Evolutionary conservation across 2,329 filamentous ascomycete genomes (phyloP), one percentile per base, ranked within the genome.

Genomic region (Pseudocercospora ulei): DNA sequence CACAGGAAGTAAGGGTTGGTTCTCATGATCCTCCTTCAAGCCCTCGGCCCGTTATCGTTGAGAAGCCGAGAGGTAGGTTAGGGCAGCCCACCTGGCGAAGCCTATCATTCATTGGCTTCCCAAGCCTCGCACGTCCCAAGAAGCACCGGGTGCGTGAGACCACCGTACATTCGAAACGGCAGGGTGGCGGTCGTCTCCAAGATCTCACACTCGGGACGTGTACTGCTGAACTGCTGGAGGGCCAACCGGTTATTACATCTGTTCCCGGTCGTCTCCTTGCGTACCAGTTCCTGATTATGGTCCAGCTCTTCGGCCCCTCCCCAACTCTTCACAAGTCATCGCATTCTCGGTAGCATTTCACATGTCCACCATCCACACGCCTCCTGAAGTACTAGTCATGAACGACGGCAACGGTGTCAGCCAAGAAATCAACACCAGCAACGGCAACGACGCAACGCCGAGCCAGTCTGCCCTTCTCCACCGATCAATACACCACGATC

Each of bases 401-500:
- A 53, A 55, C 38, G 49, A 56, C 28, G 48, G 51, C 20, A 52
- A 53, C 18, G 30, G 48, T 12, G 39, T 53, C 18, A 20, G 34
- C 25, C 16, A 36, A 25, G 37, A 39, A 28, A 24, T 34, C 22
- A 38, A 41, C 17, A 33, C 25, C 3, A 33, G 12, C 7, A 11
- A 37, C 22, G 33, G 37, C 7, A 14, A 16, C 8, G 33, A 38
- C 11, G 20, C 31, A 19, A 40, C 44, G 16, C 4, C 23, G 17
- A 37, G 14, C 38, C 46, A 37, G 19, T 49, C 49, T 17, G 39
- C 35, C 13, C 59, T 75, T 14, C 61, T 77, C 24, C 71, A 76
- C 50, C 65, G 72, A 23, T 64, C 68, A 35, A 63, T 72, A 2
- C 64, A 65, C 38, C 51, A 62, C 18, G 44, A 63, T 12, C 67